Evolutionary conservation across 2,329 filamentous ascomycete species (phyloP).

Genomic region (Penicillium digitatum): DNA sequence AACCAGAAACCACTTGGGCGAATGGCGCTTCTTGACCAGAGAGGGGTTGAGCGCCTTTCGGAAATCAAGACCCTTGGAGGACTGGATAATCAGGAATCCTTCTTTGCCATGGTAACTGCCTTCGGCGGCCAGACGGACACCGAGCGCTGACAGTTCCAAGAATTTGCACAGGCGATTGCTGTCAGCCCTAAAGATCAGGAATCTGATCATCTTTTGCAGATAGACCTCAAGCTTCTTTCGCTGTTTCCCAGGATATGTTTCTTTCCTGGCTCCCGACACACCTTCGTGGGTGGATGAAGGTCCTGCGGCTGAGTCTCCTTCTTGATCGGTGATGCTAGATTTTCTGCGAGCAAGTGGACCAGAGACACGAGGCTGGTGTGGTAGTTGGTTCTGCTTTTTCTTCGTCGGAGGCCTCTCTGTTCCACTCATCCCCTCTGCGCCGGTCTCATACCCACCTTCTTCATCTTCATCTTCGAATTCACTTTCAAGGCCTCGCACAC

Average conservation of each 20-base stretch:
- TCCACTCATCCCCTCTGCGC: slow-evolving; percentile 66
- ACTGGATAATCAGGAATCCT: slow-evolving; percentile 87
- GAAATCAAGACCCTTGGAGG: slow-evolving; percentile 82
- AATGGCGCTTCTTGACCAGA: slow-evolving; percentile 76
- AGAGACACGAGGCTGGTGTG: slow-evolving; percentile 48
- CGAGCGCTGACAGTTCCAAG: slow-evolving; percentile 86
- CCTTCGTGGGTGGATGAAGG: slow-evolving; percentile 32
- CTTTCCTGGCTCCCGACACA: slow-evolving; percentile 43
- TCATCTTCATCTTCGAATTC: slow-evolving; percentile 69
- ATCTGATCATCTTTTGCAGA: slow-evolving; percentile 87
- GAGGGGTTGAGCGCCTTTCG: slow-evolving; percentile 73
- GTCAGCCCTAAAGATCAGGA: slow-evolving; percentile 93
- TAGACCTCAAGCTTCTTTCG: slow-evolving; percentile 84
- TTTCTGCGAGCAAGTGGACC: slow-evolving; percentile 56
- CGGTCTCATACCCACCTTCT: slow-evolving; percentile 46
- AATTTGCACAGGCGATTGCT: slow-evolving; percentile 96
- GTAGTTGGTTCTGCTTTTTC: slow-evolving; percentile 40
- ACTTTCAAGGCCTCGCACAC: slow-evolving; percentile 72
- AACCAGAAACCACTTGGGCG: slow-evolving; percentile 96
- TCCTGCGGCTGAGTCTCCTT: slow-evolving; percentile 38
- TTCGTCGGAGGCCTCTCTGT: slow-evolving; percentile 56
- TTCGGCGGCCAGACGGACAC: slow-evolving; percentile 88
- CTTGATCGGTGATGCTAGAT: slow-evolving; percentile 49
- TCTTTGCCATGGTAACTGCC: slow-evolving; percentile 98
- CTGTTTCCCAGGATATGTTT: slow-evolving; percentile 73